phyloP scores from a whole-genome alignment of 2,329 filamentous ascomycete genomes.

The Amylocarpus encephaloides region DNA sequence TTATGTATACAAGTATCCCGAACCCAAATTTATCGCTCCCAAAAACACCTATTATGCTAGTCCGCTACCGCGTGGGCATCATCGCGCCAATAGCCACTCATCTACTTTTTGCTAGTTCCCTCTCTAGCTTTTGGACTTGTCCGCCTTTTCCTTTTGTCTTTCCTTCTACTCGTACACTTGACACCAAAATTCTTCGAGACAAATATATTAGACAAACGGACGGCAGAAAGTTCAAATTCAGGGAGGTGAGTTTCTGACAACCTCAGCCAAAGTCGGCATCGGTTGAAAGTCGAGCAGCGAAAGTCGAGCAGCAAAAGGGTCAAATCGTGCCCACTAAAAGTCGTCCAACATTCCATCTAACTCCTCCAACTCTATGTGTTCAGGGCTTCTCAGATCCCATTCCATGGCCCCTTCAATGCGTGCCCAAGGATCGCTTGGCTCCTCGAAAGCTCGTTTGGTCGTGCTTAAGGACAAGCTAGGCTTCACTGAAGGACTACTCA shows the following conservation, averaged over 20 bases:
- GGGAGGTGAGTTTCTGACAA: neutral
- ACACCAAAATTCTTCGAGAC: neutral
- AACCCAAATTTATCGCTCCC: neutral
- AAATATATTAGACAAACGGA: slow-evolving; percentile 5
- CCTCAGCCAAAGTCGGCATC: neutral
- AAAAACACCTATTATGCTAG: slow-evolving; percentile 2
- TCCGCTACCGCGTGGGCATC: neutral
- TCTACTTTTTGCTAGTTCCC: neutral
- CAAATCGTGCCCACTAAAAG: slow-evolving; percentile 32
- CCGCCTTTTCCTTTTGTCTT: neutral
- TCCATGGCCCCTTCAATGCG: slow-evolving; percentile 43
- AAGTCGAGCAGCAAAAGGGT: slow-evolving; percentile 4
- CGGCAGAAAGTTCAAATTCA: neutral
- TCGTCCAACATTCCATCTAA: slow-evolving; percentile 79
- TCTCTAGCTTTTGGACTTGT: neutral
- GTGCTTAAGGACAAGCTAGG: slow-evolving; percentile 32
- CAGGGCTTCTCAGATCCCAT: slow-evolving; percentile 63
- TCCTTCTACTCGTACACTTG: neutral
- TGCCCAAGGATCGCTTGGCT: slow-evolving; percentile 26
- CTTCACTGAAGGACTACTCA: slow-evolving; percentile 51
- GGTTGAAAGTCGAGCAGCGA: slow-evolving; percentile 6
- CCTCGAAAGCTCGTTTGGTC: slow-evolving; percentile 43
- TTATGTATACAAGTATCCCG: slow-evolving; percentile 2
- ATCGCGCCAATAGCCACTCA: neutral
- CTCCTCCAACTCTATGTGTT: slow-evolving; percentile 88